A percentile compares a stretch with the other conserved stretches of the same genome.
Evolutionary conservation across 2,329 filamentous ascomycete species (phyloP).

Genomic region (Talaromyces sp.): DNA sequence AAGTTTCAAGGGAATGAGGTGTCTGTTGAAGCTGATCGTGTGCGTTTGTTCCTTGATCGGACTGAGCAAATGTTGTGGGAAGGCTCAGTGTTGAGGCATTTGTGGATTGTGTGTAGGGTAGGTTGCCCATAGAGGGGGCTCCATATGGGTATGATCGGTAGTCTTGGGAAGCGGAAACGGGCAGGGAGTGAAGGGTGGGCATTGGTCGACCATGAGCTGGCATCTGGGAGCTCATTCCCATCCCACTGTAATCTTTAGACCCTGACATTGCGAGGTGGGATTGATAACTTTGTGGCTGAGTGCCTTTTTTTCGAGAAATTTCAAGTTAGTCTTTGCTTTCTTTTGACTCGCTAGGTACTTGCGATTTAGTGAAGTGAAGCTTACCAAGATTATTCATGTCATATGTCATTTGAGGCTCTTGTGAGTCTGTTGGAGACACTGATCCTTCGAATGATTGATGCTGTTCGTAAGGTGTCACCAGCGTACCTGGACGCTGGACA

Average conservation of each 20-base stretch:
- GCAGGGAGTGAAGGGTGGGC: slow-evolving; percentile 32
- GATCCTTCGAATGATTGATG: slow-evolving; percentile 35
- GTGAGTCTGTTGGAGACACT: slow-evolving; percentile 37
- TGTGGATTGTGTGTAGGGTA: slow-evolving; percentile 36
- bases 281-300: slow-evolving; percentile 33
- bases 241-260: slow-evolving; percentile 27
- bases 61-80: slow-evolving; percentile 36
- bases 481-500: slow-evolving; percentile 26
- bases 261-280: slow-evolving; percentile 30
- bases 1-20: slow-evolving; percentile 27
- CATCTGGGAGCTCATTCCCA: slow-evolving; percentile 33
- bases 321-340: slow-evolving; percentile 11
- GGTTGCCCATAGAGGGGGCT: slow-evolving; percentile 30
- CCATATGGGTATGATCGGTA: slow-evolving; percentile 39
- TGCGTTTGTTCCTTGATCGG: slow-evolving; percentile 27
- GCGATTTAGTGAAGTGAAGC: slow-evolving; percentile 4
- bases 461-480: slow-evolving; percentile 34
- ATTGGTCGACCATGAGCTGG: slow-evolving; percentile 31
- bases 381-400: slow-evolving; percentile 33
- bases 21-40: slow-evolving; percentile 29
- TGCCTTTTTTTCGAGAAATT: slow-evolving; percentile 25
- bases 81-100: slow-evolving; percentile 40
- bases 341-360: neutral
- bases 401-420: slow-evolving; percentile 30
- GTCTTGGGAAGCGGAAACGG: slow-evolving; percentile 37